Percentiles rank a stretch among this genome's conserved stretches.
Evolutionary conservation across 495 filamentous ascomycete species (phyloP).

Genomic region (Penicillium steckii): DNA sequence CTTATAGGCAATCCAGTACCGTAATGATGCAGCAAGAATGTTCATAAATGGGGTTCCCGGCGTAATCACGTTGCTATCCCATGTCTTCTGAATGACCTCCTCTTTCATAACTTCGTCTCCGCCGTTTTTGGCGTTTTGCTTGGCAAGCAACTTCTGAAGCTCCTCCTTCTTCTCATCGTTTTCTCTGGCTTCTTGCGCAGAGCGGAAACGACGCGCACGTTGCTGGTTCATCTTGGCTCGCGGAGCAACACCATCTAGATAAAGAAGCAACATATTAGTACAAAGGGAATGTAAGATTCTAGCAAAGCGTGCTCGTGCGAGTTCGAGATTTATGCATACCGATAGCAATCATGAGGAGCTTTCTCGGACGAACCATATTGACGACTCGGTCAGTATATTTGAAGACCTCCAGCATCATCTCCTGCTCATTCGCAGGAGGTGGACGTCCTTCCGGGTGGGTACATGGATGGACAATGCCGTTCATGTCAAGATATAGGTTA

Average conservation of each 20-base stretch:
- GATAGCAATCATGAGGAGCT: conserved; percentile 95
- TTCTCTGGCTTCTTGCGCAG: conserved; percentile 89
- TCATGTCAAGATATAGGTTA: conserved; percentile 99
- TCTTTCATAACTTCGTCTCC: conserved; percentile 58
- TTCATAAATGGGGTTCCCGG: conserved; percentile 99
- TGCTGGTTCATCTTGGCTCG: conserved; percentile 98
- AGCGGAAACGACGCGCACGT: conserved; percentile 85
- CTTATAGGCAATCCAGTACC: conserved; percentile 97
- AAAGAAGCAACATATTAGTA: conserved; percentile 6
- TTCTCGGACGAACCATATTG: conserved; percentile 95
- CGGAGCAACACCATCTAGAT: conserved; percentile 83
- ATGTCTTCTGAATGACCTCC: conserved; percentile 80
- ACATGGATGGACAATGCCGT: conserved; percentile 99
- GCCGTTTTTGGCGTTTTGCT: conserved; percentile 59
- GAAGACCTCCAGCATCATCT: conserved; percentile 99
- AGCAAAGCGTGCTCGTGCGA: neutral
- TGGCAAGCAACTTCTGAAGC: conserved; percentile 73
- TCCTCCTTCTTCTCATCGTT: conserved; percentile 90
- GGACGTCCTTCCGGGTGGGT: conserved; percentile 95
- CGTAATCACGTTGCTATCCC: conserved; percentile 96
- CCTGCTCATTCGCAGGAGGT: conserved; percentile 87
- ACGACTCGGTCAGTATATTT: conserved; percentile 96
- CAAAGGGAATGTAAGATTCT: neutral
- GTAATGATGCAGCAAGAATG: conserved; percentile 82
- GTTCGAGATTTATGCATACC: conserved; percentile 56